A percentile compares a stretch with the other conserved stretches of the same genome.
phyloP scores from a whole-genome alignment of 2,329 filamentous ascomycete species.

The Aureobasidium sp. region DNA sequence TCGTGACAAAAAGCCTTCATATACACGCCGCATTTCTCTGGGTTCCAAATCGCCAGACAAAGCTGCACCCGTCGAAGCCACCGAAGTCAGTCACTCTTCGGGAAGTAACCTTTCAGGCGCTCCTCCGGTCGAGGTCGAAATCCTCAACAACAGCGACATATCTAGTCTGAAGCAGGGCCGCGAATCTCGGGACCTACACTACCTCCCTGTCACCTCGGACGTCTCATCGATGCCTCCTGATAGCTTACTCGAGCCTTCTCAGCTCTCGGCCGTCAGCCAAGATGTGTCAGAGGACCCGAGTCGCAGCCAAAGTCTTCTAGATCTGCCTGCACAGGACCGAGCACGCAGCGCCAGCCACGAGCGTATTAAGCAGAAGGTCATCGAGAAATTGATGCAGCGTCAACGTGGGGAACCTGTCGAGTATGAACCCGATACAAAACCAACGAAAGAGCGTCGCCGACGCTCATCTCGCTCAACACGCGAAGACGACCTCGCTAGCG shows the following conservation, averaged over 20 bases:
- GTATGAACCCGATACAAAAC: conserved; percentile 28
- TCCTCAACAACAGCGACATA: conserved; percentile 66
- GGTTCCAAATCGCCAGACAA: conserved; percentile 36
- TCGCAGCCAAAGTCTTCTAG: conserved; percentile 38
- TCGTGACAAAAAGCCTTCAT: conserved; percentile 63
- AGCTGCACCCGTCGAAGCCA: conserved; percentile 23
- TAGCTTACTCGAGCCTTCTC: conserved; percentile 53
- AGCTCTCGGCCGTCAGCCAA: conserved; percentile 42
- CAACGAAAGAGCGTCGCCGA: conserved; percentile 26
- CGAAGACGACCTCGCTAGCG: conserved; percentile 46
- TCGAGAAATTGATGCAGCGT: conserved; percentile 56
- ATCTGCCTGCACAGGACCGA: conserved; percentile 49
- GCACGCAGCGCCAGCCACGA: conserved; percentile 61
- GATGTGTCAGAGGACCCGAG: conserved; percentile 34
- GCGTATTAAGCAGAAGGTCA: conserved; percentile 60
- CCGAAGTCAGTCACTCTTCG: conserved; percentile 64
- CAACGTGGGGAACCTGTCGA: conserved; percentile 39
- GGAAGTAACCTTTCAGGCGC: conserved; percentile 65
- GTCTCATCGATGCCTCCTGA: conserved; percentile 77
- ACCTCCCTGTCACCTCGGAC: conserved; percentile 66
- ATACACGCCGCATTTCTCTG: conserved; percentile 61
- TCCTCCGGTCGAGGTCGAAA: conserved; percentile 81
- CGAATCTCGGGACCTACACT: conserved; percentile 52
- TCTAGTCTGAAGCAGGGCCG: conserved; percentile 37
- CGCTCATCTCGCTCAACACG: conserved; percentile 42